Evolutionary conservation across 306 rosid genomes (phyloP), one percentile per base, ranked within the genome.

Genomic region (Sechiopsis laciniata): DNA sequence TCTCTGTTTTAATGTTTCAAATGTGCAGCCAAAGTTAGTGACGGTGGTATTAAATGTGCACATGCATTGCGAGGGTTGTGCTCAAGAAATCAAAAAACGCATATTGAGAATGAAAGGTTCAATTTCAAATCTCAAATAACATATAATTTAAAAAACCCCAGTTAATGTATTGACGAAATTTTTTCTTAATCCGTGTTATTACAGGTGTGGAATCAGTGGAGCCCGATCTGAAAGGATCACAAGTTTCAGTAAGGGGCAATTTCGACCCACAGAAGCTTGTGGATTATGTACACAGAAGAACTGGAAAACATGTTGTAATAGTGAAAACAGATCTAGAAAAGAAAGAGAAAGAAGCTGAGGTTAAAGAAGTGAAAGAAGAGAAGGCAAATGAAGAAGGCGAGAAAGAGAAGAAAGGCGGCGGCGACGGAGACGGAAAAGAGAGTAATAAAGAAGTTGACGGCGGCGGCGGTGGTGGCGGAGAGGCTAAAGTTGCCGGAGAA

Each of bases 11-110:
- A 8, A 6, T 68, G 17, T 16, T 46, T 8, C 40, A 26, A 69
- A 46, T 0, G 0, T 53, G 75, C 87, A 83, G 91, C 84, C 86
- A 42, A 85, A 78, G 83, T 45, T 80, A 4, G 72, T 81, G 26
- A 79, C 76, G 0, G 97, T 84, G 46, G 80, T 85, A 35, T 84
- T 93, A 48, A 83, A 77, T 74, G 98, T 85, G 53, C 90, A 87
- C 89, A 93, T 93, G 97, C 97, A 93, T 82, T 90, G 97, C 19
- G 97, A 93, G 24, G 96, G 96, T 14, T 93, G 96, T 75, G 86
- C 97, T 0, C 90, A 84, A 62, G 94, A 84, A 84, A 90, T 93
- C 76, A 90, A 87, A 83, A 89, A 88, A 79, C 90, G 94, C 73
- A 90, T 93, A 17, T 82, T 77, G 80, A 87, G 73, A 83, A 88